Evolutionary conservation across 2,329 filamentous ascomycete genomes (phyloP).

Genomic region (Cladobotryum protrusum): DNA sequence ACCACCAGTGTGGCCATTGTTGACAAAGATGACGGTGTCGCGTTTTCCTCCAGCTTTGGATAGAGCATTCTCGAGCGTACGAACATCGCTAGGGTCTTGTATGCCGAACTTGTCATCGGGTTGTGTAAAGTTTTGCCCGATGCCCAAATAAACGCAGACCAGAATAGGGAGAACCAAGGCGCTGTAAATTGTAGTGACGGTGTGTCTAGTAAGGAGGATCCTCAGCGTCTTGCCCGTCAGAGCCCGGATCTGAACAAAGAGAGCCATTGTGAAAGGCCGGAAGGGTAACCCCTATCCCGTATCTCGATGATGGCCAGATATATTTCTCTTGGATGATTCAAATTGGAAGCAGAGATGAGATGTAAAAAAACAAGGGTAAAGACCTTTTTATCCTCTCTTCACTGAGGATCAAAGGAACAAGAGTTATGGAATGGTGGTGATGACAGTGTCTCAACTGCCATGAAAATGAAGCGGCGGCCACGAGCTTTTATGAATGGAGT

Average conservation of each 20-base stretch:
- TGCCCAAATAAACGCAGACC: conserved; percentile 52
- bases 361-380: background rate
- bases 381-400: background rate
- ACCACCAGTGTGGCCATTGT: conserved; percentile 63
- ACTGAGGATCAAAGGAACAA: background rate
- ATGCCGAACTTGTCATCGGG: conserved; percentile 69
- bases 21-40: conserved; percentile 65
- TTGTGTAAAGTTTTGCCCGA: conserved; percentile 72
- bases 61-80: conserved; percentile 59
- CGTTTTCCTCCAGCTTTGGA: conserved; percentile 46
- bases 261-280: conserved; percentile 27
- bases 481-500: background rate
- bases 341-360: too few species aligned
- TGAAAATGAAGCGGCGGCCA: background rate
- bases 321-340: too few species aligned
- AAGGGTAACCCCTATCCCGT: background rate
- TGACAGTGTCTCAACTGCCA: background rate
- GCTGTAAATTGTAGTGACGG: conserved; percentile 44
- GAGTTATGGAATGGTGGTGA: background rate
- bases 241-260: conserved; percentile 48
- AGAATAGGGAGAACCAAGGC: conserved; percentile 51
- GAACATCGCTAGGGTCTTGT: conserved; percentile 51
- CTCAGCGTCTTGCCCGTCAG: conserved; percentile 52
- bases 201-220: conserved; percentile 48
- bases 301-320: background rate